Base-by-base conservation (phyloP, 805 yeast species). In the Teunomyces pallodes region DNA sequence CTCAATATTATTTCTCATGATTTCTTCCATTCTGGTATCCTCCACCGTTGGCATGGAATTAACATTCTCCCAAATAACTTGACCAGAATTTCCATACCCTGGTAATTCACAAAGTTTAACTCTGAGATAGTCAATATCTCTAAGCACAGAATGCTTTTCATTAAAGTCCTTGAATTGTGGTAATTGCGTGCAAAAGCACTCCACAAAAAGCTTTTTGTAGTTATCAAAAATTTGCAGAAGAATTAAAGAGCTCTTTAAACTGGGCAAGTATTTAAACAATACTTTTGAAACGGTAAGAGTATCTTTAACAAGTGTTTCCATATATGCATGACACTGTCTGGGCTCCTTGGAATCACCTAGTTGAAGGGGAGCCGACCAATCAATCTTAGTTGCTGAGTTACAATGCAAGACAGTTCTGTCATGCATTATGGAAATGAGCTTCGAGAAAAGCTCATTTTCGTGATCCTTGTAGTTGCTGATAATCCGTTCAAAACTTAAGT, bases 401-500 rank as follows among this genome's bases (percentile, higher is more conserved):
- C 84, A 72, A 57, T 83, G 86, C 32, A 63, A 67, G 1, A 65
- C 55, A 1, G 84, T 77, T 46, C 88, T 77, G 50, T 85, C 91
- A 36, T 75, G 72, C 91, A 86, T 86, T 13, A 86, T 77, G 2
- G 84, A 75, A n/a, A 86, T 80, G 39, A 87, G 70, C 59, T 86
- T 86, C 38, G 79, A 68, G 51, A 80, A 79, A 10, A 87, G 72
- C 53, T 84, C 88, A 45, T 69, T 73, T 49, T 83, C 83, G 54
- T 86, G 92, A 47, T 82, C 86, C 40, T 69, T 71, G 58, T 77
- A 78, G 28, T 71, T 64, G 14, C 70, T 63, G 13, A 66, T 59
- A 9, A 79, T 63, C 14, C 63, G 51, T 24, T 57, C 48, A 45
- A 60, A 68, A 1, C 62, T 66, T 2, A 64, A 50, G 10, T 66